Conservation (phyloP, 2,329 filamentous ascomycete genomes). For the Chrysosporium queenslandicum region DNA sequence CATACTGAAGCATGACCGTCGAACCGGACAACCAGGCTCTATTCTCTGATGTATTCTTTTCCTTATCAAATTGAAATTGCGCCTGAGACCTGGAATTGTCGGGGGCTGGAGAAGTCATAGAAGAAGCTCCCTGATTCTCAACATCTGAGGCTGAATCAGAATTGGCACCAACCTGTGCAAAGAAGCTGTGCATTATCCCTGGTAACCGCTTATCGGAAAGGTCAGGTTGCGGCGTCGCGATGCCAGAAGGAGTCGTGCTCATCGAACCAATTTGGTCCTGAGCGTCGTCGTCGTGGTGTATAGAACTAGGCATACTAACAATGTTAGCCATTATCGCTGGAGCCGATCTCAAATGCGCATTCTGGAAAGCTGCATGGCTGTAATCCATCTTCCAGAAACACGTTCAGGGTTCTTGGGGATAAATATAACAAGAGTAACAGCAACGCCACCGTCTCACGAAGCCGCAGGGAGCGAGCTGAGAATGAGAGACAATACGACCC, state of each 20-base stretch:
- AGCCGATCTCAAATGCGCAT: background rate
- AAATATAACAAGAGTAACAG: background rate
- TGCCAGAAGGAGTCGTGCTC: conserved; percentile 78
- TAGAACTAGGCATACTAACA: conserved; percentile 8
- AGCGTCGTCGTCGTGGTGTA: conserved; percentile 32
- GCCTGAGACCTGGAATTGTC: conserved; percentile 22
- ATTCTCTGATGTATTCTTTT: conserved; percentile 20
- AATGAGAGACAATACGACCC: background rate
- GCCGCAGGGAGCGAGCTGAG: conserved; percentile 3
- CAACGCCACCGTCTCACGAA: conserved; percentile 2
- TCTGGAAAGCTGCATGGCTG: background rate
- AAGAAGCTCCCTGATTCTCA: conserved; percentile 32
- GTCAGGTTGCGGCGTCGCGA: conserved; percentile 89
- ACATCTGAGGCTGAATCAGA: conserved; percentile 56
- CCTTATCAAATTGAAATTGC: conserved; percentile 21
- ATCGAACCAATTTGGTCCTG: conserved; percentile 51
- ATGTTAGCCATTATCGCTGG: conserved; percentile 22
- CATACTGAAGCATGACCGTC: conserved; percentile 35
- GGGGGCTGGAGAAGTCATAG: conserved; percentile 16
- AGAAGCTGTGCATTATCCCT: conserved; percentile 89
- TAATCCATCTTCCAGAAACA: background rate
- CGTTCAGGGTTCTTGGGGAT: background rate
- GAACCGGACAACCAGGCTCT: conserved; percentile 32
- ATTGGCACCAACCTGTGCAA: conserved; percentile 96
- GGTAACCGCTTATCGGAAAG: conserved; percentile 89